These are phyloP conservation scores for Dichotomocladium elegans DNA, from an alignment of 371 early-diverging fungal species.

Conservation along the genomic window DNA sequence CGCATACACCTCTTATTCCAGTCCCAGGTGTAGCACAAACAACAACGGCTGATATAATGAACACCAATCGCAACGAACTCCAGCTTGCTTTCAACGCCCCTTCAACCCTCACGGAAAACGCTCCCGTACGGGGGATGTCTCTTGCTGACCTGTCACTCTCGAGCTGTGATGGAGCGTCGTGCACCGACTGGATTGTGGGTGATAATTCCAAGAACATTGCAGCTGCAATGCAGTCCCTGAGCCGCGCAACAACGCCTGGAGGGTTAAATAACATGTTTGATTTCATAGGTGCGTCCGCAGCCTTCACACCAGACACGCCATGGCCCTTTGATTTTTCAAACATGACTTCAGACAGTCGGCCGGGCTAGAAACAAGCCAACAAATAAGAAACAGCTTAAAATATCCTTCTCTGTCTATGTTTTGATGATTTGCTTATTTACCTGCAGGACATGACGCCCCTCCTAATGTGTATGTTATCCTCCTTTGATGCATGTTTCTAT, in stretches of 20 bases:
- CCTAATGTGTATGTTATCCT: too few relatives aligned
- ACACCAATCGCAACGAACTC: not conserved
- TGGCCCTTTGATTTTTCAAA: slow-evolving; percentile 1
- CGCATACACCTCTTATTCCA: not conserved
- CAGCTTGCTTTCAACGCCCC: not conserved
- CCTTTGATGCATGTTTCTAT: too few relatives aligned
- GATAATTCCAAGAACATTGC: slow-evolving; percentile 18
- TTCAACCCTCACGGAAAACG: not conserved
- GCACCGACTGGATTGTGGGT: slow-evolving; percentile 17
- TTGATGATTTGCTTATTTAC: too few relatives aligned
- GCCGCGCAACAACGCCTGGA: slow-evolving; percentile 1
- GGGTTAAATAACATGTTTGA: not conserved
- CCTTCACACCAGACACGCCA: not conserved
- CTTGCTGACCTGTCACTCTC: slow-evolving; percentile 18
- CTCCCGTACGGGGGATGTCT: slow-evolving; percentile 11
- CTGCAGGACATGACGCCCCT: too few relatives aligned
- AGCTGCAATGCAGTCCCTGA: slow-evolving; percentile 14
- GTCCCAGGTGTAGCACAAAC: not conserved
- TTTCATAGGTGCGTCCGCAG: not conserved
- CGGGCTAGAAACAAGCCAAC: not conserved
- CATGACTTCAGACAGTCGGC: not conserved
- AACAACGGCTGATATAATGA: slow-evolving; percentile 1
- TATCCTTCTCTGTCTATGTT: too few relatives aligned
- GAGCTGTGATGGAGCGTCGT: slow-evolving; percentile 19
- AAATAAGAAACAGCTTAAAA: too few relatives aligned